Percentiles rank a stretch among this genome's conserved stretches.
phyloP scores from a whole-genome alignment of 1,139 yeast genomes.

The Blastobotrys serpentis region DNA sequence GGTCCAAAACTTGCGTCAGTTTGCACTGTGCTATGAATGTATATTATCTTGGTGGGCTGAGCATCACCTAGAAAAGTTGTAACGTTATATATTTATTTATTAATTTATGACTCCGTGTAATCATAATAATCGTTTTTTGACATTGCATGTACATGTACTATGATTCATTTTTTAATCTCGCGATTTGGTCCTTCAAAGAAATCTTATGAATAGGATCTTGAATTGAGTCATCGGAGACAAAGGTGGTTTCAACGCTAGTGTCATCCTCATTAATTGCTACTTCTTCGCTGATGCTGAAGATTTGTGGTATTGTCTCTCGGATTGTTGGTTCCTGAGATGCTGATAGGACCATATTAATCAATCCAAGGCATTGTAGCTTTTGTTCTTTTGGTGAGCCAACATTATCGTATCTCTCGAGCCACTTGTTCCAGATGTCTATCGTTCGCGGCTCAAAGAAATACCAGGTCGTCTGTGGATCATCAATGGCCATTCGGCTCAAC shows the following conservation, averaged over 20 bases:
- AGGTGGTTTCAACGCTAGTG: not conserved
- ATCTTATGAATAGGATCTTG: not conserved
- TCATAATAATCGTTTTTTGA: not conserved
- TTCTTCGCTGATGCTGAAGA: slow-evolving; percentile 14
- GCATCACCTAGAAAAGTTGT: not conserved
- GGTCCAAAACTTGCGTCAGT: slow-evolving; percentile 81
- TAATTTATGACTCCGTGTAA: slow-evolving; percentile 1
- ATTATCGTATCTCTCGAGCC: slow-evolving; percentile 44
- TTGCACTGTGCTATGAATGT: slow-evolving; percentile 67
- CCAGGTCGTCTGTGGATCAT: slow-evolving; percentile 48
- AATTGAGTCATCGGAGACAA: not conserved
- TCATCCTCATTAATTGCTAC: slow-evolving; percentile 8
- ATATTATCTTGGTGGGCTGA: slow-evolving; percentile 35
- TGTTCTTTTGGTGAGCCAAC: slow-evolving; percentile 66
- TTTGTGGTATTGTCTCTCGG: slow-evolving; percentile 9
- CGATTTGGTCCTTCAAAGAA: not conserved
- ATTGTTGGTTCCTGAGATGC: slow-evolving; percentile 6
- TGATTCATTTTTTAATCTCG: not conserved
- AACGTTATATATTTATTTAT: not conserved
- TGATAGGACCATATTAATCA: slow-evolving; percentile 13
- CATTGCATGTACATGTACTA: not conserved
- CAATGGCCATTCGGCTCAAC: slow-evolving; percentile 54
- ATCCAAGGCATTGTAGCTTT: slow-evolving; percentile 17
- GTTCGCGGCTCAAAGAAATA: slow-evolving; percentile 33
- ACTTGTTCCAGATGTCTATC: slow-evolving; percentile 26